Evolutionary conservation across 116 monocot species (phyloP).

Genomic region (Trichopus zeylanicus): DNA sequence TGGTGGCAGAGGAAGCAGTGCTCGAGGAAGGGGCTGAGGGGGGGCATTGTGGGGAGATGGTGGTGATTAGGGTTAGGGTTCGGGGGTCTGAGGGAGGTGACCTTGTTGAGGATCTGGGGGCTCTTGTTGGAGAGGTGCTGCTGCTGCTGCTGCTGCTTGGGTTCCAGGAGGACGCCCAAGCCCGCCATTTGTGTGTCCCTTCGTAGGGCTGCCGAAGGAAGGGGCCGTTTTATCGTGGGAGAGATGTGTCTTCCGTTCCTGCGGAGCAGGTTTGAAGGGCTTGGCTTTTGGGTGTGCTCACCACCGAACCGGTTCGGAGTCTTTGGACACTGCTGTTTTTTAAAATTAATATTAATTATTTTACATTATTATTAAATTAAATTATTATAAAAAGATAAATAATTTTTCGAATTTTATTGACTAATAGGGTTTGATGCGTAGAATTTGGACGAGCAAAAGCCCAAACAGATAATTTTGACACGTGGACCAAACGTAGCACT

Average conservation of each 20-base stretch:
- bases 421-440: no score
- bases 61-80: not conserved
- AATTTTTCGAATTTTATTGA: no score
- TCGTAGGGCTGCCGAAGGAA: not conserved
- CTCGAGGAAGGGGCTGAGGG: conserved; percentile 11
- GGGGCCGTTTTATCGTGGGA: not conserved
- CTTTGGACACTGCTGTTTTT: no score
- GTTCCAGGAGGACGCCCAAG: conserved; percentile 20
- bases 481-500: no score
- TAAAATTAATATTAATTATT: no score
- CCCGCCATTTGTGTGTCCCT: conserved; percentile 17
- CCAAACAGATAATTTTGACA: no score
- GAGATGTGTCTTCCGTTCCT: not conserved
- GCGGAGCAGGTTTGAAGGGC: not conserved
- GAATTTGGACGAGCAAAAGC: no score
- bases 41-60: not conserved
- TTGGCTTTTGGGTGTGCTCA: no score
- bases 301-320: no score
- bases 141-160: no score
- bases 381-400: no score
- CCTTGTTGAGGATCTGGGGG: conserved; percentile 15
- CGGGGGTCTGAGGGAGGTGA: not conserved
- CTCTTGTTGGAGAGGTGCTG: not conserved
- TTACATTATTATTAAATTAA: no score
- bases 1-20: conserved; percentile 26